phyloP scores from a whole-genome alignment of 345 rosid species.

The Geranium brycei region DNA sequence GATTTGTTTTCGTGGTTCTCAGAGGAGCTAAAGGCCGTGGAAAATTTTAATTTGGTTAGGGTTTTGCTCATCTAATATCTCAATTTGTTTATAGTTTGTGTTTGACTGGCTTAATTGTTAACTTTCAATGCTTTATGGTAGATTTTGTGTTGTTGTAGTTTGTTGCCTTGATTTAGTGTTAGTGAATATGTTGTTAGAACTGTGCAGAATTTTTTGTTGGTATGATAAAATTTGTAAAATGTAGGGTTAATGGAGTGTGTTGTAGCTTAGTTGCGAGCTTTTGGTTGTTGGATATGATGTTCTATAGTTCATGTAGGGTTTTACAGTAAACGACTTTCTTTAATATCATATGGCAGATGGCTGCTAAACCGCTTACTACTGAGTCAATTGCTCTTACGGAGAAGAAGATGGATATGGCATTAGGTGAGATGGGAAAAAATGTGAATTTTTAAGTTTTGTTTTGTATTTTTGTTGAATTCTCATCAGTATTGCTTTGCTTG shows the following conservation, averaged over 20 bases:
- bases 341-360: constrained; percentile 28
- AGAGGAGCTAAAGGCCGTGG: no score
- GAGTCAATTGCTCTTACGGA: constrained; percentile 84
- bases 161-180: background rate
- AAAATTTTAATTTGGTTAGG: no score
- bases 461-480: constrained; percentile 3
- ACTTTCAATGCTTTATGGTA: background rate
- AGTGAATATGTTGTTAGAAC: no score
- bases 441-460: background rate
- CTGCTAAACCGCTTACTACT: constrained; percentile 45
- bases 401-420: constrained; percentile 85
- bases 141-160: no score
- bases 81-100: no score
- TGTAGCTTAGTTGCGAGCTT: no score
- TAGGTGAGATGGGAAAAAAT: constrained; percentile 31
- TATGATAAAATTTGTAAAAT: no score
- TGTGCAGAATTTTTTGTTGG: no score
- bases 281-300: background rate
- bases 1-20: no score
- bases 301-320: background rate
- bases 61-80: no score
- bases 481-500: background rate
- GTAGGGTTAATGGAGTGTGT: no score
- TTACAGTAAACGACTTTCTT: background rate
- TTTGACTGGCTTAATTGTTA: no score